Percentiles rank a stretch among this genome's conserved stretches.
These are phyloP conservation scores for Conticribra weissflogii DNA, from an alignment of 108 stramenopile genomes.

Conservation along the genomic window DNA sequence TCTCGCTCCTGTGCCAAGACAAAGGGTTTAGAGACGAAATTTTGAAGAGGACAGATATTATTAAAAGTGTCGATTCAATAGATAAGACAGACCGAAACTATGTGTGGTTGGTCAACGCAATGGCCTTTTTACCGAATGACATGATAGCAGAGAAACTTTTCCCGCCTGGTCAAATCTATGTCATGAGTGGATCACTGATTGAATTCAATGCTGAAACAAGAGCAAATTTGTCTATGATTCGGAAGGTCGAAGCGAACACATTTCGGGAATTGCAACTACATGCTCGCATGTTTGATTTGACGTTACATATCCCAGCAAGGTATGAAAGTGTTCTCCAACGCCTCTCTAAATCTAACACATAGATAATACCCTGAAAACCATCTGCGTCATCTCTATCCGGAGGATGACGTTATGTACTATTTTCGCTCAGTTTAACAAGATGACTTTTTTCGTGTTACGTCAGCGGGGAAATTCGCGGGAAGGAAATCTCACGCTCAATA, in stretches of 20 bases:
- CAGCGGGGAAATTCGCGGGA: too few species aligned
- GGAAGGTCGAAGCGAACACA: slow-evolving; percentile 20
- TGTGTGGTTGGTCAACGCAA: slow-evolving; percentile 50
- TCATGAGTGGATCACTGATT: slow-evolving; percentile 33
- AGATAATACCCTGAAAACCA: too few species aligned
- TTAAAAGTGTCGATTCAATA: neutral
- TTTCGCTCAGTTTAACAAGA: too few species aligned
- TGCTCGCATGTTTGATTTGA: slow-evolving; percentile 71
- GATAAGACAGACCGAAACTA: slow-evolving; percentile 40
- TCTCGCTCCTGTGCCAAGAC: slow-evolving; percentile 66
- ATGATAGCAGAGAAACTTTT: slow-evolving; percentile 62
- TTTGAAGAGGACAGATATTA: slow-evolving; percentile 38
- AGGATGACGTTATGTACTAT: too few species aligned
- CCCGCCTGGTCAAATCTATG: slow-evolving; percentile 64
- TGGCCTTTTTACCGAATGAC: slow-evolving; percentile 46
- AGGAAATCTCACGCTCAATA: too few species aligned
- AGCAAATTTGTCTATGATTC: slow-evolving; percentile 12
- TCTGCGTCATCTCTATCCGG: too few species aligned
- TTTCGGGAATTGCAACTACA: slow-evolving; percentile 56
- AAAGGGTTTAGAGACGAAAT: slow-evolving; percentile 55
- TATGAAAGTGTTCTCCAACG: slow-evolving; percentile 55
- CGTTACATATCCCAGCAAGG: slow-evolving; percentile 62
- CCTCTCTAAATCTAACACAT: slow-evolving; percentile 12
- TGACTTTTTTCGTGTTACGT: too few species aligned
- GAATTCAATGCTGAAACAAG: slow-evolving; percentile 18